Percentiles rank a stretch among this genome's conserved stretches.
These are phyloP conservation scores for Fusarium sp. DNA, from an alignment of 2,329 filamentous ascomycete species.

Conservation along the genomic window DNA sequence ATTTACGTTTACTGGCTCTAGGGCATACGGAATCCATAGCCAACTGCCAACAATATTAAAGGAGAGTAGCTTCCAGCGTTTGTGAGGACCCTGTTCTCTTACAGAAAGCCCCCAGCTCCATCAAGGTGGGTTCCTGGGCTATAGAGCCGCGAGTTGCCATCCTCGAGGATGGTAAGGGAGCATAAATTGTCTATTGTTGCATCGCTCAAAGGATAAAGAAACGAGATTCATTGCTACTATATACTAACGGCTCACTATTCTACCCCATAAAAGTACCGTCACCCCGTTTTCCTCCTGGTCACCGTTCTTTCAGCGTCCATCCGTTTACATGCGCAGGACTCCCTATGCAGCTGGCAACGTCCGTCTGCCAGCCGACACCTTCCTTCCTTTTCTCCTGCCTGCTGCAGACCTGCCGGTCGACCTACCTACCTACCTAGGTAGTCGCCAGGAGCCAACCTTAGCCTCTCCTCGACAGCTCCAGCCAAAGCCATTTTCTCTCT, in stretches of 20 bases:
- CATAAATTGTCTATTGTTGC: neutral
- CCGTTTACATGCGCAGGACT: neutral
- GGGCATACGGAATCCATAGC: neutral
- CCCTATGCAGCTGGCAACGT: neutral
- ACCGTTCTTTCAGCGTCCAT: neutral
- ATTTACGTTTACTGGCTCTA: neutral
- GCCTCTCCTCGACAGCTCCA: neutral
- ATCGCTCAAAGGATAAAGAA: neutral
- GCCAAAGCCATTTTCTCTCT: neutral
- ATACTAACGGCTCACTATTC: neutral
- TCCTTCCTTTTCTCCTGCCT: neutral
- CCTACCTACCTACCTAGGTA: too few species aligned
- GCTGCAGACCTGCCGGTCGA: neutral
- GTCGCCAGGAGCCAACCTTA: neutral
- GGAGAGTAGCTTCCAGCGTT: neutral
- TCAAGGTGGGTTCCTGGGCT: neutral
- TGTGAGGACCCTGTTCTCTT: neutral
- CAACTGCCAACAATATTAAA: neutral
- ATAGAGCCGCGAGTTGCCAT: neutral
- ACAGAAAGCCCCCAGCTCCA: neutral
- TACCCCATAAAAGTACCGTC: neutral
- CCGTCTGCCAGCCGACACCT: conserved; percentile 7
- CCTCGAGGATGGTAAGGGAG: neutral
- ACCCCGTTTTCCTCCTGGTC: neutral
- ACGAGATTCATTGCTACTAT: neutral